These are phyloP conservation scores for Halocafeteria seosinensis DNA, from an alignment of 108 stramenopile genomes.

Conservation along the genomic window DNA sequence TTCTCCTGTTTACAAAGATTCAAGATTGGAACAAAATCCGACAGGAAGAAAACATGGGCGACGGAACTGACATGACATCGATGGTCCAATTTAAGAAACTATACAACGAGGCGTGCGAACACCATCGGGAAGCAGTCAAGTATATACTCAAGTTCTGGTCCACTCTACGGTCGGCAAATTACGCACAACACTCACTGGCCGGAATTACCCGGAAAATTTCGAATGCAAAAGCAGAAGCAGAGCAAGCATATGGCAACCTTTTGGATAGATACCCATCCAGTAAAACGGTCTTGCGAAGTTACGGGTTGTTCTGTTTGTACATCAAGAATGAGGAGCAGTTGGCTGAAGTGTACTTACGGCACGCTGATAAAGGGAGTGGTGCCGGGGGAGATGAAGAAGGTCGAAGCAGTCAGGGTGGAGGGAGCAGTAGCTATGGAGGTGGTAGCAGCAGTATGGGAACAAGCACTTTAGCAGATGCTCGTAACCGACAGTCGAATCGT, in stretches of 20 bases:
- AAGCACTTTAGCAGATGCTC: too few relatives aligned
- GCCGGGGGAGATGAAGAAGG: too few relatives aligned
- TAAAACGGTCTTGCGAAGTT: background rate
- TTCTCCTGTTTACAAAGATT: background rate
- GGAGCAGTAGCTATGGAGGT: too few relatives aligned
- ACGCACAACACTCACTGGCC: background rate
- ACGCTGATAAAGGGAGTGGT: too few relatives aligned
- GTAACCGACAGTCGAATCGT: too few relatives aligned
- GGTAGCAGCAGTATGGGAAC: too few relatives aligned
- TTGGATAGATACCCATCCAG: background rate
- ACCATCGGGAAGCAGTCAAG: background rate
- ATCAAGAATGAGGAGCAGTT: background rate
- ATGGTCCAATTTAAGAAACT: background rate
- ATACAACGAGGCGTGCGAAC: background rate
- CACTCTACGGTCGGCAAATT: background rate
- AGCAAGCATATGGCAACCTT: background rate
- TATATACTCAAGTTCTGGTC: background rate
- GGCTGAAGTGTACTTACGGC: too few relatives aligned
- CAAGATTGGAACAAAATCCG: background rate
- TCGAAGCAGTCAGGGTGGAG: too few relatives aligned
- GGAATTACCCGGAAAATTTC: background rate
- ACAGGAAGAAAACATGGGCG: background rate
- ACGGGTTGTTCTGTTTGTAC: background rate
- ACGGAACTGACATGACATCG: background rate
- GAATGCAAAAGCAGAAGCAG: background rate